Conservation (phyloP, 2,329 filamentous ascomycete species). For the Furcasterigmium furcatum region DNA sequence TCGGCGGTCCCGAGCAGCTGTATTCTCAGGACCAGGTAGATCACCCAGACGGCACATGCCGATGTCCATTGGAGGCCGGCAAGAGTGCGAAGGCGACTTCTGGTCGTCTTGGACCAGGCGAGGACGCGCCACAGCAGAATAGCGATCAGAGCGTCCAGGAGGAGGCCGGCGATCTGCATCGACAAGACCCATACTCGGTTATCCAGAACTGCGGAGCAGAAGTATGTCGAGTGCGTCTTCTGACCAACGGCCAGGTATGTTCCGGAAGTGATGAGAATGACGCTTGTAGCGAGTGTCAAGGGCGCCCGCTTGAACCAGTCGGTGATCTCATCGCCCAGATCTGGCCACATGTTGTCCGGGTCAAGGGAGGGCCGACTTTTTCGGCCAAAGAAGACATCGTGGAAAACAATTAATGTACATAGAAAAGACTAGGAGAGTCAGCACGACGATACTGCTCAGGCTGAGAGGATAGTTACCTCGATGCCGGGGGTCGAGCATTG, state of each 20-base stretch:
- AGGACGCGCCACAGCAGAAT: conserved; percentile 49
- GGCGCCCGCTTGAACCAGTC: conserved; percentile 43
- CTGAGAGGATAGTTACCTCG: conserved; percentile 32
- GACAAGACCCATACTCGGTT: conserved; percentile 28
- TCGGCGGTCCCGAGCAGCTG: conserved; percentile 11
- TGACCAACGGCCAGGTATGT: conserved; percentile 35
- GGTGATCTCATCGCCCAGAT: conserved; percentile 41
- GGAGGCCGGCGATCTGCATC: conserved; percentile 41
- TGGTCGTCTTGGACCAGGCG: conserved; percentile 46
- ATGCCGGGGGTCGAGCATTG: conserved; percentile 49
- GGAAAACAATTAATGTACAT: conserved; percentile 37
- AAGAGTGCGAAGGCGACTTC: conserved; percentile 40
- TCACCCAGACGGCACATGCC: conserved; percentile 27
- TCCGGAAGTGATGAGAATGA: conserved; percentile 36
- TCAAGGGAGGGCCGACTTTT: conserved; percentile 21
- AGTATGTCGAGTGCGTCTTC: conserved; percentile 43
- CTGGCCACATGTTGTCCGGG: conserved; percentile 45
- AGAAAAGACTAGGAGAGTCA: conserved; percentile 38
- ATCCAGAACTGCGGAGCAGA: conserved; percentile 44
- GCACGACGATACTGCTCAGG: neutral
- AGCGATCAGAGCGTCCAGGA: conserved; percentile 42
- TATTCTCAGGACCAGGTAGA: neutral
- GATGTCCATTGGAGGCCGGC: conserved; percentile 32
- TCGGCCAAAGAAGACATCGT: conserved; percentile 39
- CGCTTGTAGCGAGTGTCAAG: conserved; percentile 29